Base-by-base conservation (phyloP, 305 asterid species). In the Fraxinus dipetala region DNA sequence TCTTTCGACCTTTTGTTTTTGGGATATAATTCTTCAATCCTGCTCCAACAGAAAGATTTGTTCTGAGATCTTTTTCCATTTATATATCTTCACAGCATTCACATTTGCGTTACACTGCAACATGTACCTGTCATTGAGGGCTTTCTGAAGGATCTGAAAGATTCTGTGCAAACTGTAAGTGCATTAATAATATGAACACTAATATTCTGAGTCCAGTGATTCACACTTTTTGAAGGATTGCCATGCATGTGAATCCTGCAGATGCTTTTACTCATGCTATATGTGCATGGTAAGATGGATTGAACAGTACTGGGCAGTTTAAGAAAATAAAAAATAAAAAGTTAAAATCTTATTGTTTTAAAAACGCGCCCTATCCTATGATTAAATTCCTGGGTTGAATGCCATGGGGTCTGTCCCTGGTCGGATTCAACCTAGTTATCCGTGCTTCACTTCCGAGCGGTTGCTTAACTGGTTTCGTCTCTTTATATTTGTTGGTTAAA, bases 61-160 rank as follows among this genome's bases (percentile, higher is more conserved):
- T 78, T 77, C 78, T 79, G 84, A 80, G 24, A 40, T 43, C 32
- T 56, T 79, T 81, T 20, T 40, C 75, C 14, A 63, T 67, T 30
- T 30, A 36, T 78, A 48, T 70, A 26, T 85, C 74, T 77, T 73
- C 76, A 80, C 97, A 96, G 99, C 92, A 82, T 96, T 86, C 99
- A 96, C 84, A 96, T 96, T 20, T 96, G 99, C 70, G 93, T 94
- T 88, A 96, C 99, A 16, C 99, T 96, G 81, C 99, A 96, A 83
- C 99, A 96, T 76, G 95, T 91, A 61, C 85, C 88, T 14, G 92
- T 90, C 13, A 90, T 86, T 13, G 92, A 92, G 56, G 95, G 90
- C 38, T 94, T 96, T 86, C 87, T 96, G 82, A 90, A 89, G 86
- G 98, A 96, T 86, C 89, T 96, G 77, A 79, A 74, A 65, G 95